Conservation (phyloP, 2,329 filamentous ascomycete species). For the Colletotrichum trifolii region DNA sequence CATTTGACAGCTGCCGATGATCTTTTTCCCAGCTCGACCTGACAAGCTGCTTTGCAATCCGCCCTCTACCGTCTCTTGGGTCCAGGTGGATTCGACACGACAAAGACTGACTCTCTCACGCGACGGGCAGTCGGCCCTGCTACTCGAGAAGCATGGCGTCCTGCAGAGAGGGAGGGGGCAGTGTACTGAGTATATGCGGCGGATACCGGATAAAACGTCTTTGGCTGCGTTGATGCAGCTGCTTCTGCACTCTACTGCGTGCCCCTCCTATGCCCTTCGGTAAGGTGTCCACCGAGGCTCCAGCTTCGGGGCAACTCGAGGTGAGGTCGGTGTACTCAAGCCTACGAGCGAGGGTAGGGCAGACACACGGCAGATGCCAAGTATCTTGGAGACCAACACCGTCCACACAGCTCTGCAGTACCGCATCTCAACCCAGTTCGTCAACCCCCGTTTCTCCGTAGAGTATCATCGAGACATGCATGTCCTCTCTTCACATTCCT, state of each 20-base stretch:
- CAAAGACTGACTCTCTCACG: too few relatives aligned
- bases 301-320: conserved; percentile 15
- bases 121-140: too few relatives aligned
- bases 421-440: background rate
- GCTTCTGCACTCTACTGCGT: background rate
- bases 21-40: too few relatives aligned
- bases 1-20: too few relatives aligned
- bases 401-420: background rate
- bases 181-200: too few relatives aligned
- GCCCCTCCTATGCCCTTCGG: conserved; percentile 8
- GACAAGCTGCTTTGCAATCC: too few relatives aligned
- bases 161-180: too few relatives aligned
- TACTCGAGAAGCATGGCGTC: too few relatives aligned
- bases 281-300: conserved; percentile 13
- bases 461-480: conserved; percentile 11
- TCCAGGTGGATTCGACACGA: too few relatives aligned
- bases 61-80: too few relatives aligned
- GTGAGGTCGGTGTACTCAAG: conserved; percentile 21
- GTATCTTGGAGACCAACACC: conserved; percentile 15
- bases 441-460: conserved; percentile 22
- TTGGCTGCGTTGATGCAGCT: background rate
- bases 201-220: background rate
- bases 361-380: background rate
- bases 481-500: background rate
- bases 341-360: background rate